Base-by-base conservation (phyloP, 2,329 filamentous ascomycete species). In the Coniochaeta hoffmannii region DNA sequence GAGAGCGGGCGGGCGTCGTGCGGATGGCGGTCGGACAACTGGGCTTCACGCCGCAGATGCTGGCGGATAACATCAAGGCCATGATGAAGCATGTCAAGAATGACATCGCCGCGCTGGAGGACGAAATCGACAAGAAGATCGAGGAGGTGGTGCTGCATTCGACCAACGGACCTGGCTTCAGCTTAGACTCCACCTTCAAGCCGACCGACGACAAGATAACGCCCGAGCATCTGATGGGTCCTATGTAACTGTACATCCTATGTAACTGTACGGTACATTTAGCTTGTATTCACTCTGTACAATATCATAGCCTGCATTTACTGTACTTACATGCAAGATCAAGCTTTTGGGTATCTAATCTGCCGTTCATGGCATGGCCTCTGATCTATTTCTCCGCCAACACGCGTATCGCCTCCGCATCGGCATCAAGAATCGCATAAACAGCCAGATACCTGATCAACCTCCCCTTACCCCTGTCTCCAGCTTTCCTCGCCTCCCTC, bases 1-100 rank as follows among this genome's bases (percentile, higher is more conserved):
- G 90, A 67, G 94, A 99, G 76, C 81, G 87, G 62, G 72, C 86
- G 61, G 94, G 91, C 15, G 89, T 94, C 30, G 83, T 99, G 55
- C 81, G 92, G 57, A 82, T 97, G 78, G 87, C 91, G n/a, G 82
- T 99, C 59, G 94, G 93, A 5, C 91, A 97, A 73, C 73, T 99
- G 67, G 88, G 83, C 1, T 96, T 96, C 73, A 89, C 90, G 7
- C 91, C 94, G 3, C 86, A 94, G 64, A 85, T 94, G 79, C 73
- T 99, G 73, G 83, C 87, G 67, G 83, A 83, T 61, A 99, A 99
- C 69, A 80, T 99, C 69, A 88, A 86, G 72, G 76, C 83, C 24
- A 83, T 96, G 59, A 77, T 97, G 65, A 80, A 80, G 22, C 79
- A 85, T 64, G 69, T 97, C 62, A 96, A 90, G 82, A 83, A 83